Evolutionary conservation across 2,329 filamentous ascomycete species (phyloP), one percentile per base, ranked within the genome.

Genomic region (Pyrenochaeta sp.): DNA sequence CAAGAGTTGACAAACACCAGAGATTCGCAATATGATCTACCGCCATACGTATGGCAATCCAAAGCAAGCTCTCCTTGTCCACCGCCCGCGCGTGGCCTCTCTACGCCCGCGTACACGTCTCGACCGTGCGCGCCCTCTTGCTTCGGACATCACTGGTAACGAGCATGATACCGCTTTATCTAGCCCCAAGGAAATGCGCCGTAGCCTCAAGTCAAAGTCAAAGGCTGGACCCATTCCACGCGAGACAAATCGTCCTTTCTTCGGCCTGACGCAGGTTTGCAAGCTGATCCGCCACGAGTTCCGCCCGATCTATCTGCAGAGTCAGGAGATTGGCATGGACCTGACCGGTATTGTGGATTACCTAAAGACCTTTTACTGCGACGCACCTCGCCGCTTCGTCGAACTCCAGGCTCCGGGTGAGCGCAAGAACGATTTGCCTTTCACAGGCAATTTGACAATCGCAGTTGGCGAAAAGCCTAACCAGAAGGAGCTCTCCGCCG

Each of bases 1-100:
- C n/a, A 28, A 22, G 9, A 48, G 28, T 61, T 65, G 28, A 67
- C 13, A 8, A 3, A 22, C 1, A 48, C 7, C 37, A 75, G 72
- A 75, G 32, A 54, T 75, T 19, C 66, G 72, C 5, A 75, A 75
- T 54, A 24, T 62, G 13, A 62, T 75, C 24, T 75, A 75, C 54
- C 22, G 50, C 1, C 54, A 66, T 22, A 64, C 59, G 2, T 10
- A 50, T 19, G 32, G 28, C 24, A 43, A 57, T 8, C 42, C 43
- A 0, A 58, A 61, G 15, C 72, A 75, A 44, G 67, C 70, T 8
- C 59, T 74, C 0, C 47, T 75, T 0, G 59, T 69, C 1, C 60
- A 72, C 28, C 65, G 68, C 19, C 72, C 72, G 5, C 68, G 70
- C 34, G 45, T 69, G 7, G 64, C 65, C 0, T 64, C 67, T 9